Conservation (phyloP, 2,329 filamentous ascomycete genomes). For the Cladosporium sp. region DNA sequence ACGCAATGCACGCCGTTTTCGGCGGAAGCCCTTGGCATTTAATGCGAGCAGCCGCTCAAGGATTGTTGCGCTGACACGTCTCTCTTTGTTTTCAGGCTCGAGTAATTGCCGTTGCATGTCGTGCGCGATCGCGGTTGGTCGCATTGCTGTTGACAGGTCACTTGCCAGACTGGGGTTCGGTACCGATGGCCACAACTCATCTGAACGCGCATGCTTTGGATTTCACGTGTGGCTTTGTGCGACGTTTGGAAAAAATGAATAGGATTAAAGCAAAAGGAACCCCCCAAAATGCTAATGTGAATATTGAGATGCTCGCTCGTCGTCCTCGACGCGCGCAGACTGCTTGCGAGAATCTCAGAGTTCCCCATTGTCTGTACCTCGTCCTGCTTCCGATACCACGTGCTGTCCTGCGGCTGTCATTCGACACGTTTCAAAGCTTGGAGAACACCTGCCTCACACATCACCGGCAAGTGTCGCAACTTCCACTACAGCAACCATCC, state of each 20-base stretch:
- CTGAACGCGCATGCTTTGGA: background rate
- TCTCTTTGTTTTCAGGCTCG: constrained; percentile 14
- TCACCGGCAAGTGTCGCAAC: constrained; percentile 5
- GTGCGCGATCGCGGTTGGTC: constrained; percentile 5
- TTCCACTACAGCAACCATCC: constrained; percentile 4
- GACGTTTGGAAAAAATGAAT: background rate
- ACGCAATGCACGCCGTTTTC: background rate
- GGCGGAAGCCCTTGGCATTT: constrained; percentile 1
- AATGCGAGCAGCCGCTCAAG: constrained; percentile 7
- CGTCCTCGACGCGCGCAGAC: background rate
- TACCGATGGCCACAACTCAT: background rate
- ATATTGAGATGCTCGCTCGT: background rate
- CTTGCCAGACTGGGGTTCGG: background rate
- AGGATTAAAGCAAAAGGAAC: background rate
- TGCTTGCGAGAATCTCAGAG: background rate
- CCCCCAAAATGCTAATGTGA: constrained; percentile 12
- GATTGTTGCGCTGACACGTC: constrained; percentile 13
- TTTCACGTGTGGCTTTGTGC: background rate
- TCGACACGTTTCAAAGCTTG: constrained; percentile 1
- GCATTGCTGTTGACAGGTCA: constrained; percentile 9
- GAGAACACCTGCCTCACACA: background rate
- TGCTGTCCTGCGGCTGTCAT: constrained; percentile 2
- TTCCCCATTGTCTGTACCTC: background rate
- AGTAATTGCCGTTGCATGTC: constrained; percentile 9
- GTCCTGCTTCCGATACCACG: background rate